phyloP scores from a whole-genome alignment of 495 filamentous ascomycete species.

The Neurospora cerealis region DNA sequence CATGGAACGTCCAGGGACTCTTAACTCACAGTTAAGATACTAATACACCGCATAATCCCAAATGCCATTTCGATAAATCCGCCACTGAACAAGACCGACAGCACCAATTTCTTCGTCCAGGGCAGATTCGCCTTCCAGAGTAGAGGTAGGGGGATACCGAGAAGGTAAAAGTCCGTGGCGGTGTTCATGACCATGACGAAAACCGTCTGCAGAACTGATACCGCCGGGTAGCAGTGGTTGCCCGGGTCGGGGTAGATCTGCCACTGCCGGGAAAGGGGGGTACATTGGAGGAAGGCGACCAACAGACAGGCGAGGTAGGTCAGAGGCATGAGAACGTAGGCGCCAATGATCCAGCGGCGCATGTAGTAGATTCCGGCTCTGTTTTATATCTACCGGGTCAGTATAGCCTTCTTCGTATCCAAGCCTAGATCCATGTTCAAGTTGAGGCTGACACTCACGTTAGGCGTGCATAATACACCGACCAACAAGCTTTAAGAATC shows the following conservation, averaged over 20 bases:
- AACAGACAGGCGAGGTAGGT: slow-evolving; percentile 43
- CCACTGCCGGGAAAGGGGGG: slow-evolving; percentile 45
- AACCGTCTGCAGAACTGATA: slow-evolving; percentile 26
- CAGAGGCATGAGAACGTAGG: slow-evolving; percentile 32
- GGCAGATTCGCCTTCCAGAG: slow-evolving; percentile 44
- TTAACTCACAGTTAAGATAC: slow-evolving; percentile 40
- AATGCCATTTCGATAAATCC: slow-evolving; percentile 50
- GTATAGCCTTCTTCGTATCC: not conserved
- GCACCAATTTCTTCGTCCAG: slow-evolving; percentile 39
- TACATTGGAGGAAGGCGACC: slow-evolving; percentile 27
- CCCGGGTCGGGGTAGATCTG: slow-evolving; percentile 50
- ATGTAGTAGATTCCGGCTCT: slow-evolving; percentile 35
- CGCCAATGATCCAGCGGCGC: slow-evolving; percentile 35
- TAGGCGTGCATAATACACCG: slow-evolving; percentile 46
- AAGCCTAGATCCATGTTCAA: not conserved
- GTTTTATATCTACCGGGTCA: not conserved
- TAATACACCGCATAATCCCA: slow-evolving; percentile 49
- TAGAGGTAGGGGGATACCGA: slow-evolving; percentile 47
- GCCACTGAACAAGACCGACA: slow-evolving; percentile 49
- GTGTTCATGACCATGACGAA: slow-evolving; percentile 41
- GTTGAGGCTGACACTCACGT: slow-evolving; percentile 31
- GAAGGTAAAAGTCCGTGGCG: slow-evolving; percentile 43
- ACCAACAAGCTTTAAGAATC: slow-evolving; percentile 48
- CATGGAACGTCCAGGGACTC: not conserved
- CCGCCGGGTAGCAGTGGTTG: slow-evolving; percentile 20